Percentiles rank a stretch among this genome's conserved stretches.
Evolutionary conservation across 768 basidiomycete species (phyloP).

Genomic region (Wakefieldia striispora): DNA sequence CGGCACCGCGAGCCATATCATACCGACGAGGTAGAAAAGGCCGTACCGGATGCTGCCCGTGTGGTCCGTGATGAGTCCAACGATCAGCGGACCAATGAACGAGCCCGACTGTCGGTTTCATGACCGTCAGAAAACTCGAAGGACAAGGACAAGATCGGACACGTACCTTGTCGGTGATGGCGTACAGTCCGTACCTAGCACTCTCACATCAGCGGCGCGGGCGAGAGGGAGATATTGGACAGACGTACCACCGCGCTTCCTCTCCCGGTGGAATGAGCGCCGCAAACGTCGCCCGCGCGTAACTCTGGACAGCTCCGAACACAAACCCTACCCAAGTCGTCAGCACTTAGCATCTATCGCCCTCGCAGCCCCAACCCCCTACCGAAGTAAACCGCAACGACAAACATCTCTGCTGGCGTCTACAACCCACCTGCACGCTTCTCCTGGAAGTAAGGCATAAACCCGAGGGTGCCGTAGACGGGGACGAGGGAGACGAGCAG

Average conservation of each 20-base stretch:
- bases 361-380: neutral
- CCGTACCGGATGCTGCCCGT: slow-evolving; percentile 92
- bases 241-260: slow-evolving; percentile 79
- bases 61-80: slow-evolving; percentile 81
- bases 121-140: neutral
- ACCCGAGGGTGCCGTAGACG: slow-evolving; percentile 79
- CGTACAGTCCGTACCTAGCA: slow-evolving; percentile 68
- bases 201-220: too few species aligned
- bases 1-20: slow-evolving; percentile 82
- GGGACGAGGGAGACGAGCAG: slow-evolving; percentile 65
- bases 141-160: neutral
- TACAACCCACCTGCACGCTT: slow-evolving; percentile 70
- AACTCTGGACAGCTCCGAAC: slow-evolving; percentile 90
- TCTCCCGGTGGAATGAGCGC: slow-evolving; percentile 85
- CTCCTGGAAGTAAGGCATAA: slow-evolving; percentile 53
- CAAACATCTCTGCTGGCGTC: slow-evolving; percentile 82
- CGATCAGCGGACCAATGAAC: slow-evolving; percentile 87
- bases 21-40: slow-evolving; percentile 81
- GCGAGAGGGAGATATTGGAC: neutral
- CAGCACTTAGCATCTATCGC: neutral
- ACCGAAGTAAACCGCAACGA: slow-evolving; percentile 81
- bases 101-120: slow-evolving; percentile 65
- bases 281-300: slow-evolving; percentile 83
- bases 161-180: slow-evolving; percentile 83
- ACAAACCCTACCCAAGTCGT: slow-evolving; percentile 47